phyloP scores from a whole-genome alignment of 2,329 filamentous ascomycete genomes.

The Colletotrichum godetiae region DNA sequence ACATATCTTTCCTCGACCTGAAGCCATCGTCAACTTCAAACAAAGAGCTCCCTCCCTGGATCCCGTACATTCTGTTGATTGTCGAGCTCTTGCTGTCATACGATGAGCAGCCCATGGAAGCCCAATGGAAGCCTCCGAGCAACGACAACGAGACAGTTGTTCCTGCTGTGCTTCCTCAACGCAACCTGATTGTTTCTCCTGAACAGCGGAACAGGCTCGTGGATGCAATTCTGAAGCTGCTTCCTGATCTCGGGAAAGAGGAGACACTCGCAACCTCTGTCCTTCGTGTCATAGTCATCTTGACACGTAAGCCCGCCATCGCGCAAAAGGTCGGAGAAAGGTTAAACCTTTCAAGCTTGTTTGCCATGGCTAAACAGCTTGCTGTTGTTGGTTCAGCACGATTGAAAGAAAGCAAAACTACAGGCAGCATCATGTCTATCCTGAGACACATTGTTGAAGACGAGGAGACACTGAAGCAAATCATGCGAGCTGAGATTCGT shows the following conservation, averaged over 20 bases:
- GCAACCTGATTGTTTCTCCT: constrained; percentile 64
- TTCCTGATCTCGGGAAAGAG: constrained; percentile 90
- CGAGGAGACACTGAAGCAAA: constrained; percentile 87
- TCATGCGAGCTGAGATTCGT: constrained; percentile 91
- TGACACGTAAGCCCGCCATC: constrained; percentile 82
- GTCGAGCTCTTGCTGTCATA: constrained; percentile 91
- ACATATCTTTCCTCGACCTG: constrained; percentile 83
- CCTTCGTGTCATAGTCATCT: constrained; percentile 84
- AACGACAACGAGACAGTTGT: constrained; percentile 61
- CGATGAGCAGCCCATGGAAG: constrained; percentile 82
- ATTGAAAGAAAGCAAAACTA: constrained; percentile 67
- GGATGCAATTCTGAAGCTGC: constrained; percentile 80
- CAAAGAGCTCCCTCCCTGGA: constrained; percentile 90
- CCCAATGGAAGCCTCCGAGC: constrained; percentile 73
- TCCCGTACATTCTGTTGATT: constrained; percentile 89
- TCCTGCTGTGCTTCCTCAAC: constrained; percentile 61
- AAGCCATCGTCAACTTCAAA: constrained; percentile 42
- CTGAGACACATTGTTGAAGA: constrained; percentile 95
- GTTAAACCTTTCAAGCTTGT: constrained; percentile 88
- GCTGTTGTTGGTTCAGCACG: constrained; percentile 81
- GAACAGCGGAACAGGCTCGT: constrained; percentile 80
- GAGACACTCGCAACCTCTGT: constrained; percentile 86
- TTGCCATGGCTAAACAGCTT: constrained; percentile 95
- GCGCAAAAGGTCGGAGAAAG: constrained; percentile 85
- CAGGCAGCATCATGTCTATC: constrained; percentile 81